Evolutionary conservation across 345 rosid species (phyloP), one percentile per base, ranked within the genome.

Genomic region (Sonneratia caseolaris): DNA sequence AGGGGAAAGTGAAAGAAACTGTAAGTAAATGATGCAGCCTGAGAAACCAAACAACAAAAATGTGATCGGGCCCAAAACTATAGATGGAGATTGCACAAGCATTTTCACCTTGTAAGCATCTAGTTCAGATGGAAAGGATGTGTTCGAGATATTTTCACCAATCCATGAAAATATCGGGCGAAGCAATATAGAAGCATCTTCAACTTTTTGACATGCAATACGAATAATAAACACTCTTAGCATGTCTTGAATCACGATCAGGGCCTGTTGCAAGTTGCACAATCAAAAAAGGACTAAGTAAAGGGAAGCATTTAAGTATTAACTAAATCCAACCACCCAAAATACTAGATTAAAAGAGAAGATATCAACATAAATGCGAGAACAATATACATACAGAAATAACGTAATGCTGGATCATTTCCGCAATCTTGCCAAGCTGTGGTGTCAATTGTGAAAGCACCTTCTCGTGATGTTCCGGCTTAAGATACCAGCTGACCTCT

Each of bases 161-260:
- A 90, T 83, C 82, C 88, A 86, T 64, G 83, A 82, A 57, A 92
- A 86, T 73, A 89, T 84, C 49, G 99, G 99, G 68, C 79, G 80
- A 56, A 95, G 68, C 82, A 95, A 96, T 51, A 82, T 61, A 48
- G 86, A 86, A 73, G 97, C 98, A 81, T 84, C 84, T 78, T 84
- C 93, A 77, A 77, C 77, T 72, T 86, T 92, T 82, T 85, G 94
- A 83, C 79, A 81, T 78, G 96, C 92, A 75, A 90, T 71, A 37
- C 97, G 98, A 77, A 89, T 74, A 61, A 95, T 83, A 82, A 95
- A 93, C 79, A 95, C 91, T 74, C 96, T 85, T 79, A 95, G 92
- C 96, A 95, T 92, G 82, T 92, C 98, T 82, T 86, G 93, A 76
- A 92, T 86, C 79, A 95, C 98, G 68, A 81, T 89, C 83, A 90